phyloP scores from a whole-genome alignment of 2,329 filamentous ascomycete genomes.

The Alternaria longipes region DNA sequence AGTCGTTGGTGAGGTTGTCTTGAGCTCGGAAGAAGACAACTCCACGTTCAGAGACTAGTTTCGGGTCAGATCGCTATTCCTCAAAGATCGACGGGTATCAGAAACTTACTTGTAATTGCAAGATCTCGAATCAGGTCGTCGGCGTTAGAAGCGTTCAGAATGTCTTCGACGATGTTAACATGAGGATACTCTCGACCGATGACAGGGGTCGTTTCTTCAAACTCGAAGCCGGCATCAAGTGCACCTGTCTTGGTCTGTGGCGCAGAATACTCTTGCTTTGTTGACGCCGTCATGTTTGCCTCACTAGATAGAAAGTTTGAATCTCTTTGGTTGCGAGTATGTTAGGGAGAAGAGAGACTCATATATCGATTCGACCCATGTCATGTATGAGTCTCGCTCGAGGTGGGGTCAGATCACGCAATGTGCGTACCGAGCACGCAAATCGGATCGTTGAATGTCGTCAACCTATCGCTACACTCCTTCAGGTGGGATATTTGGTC shows the following conservation, averaged over 20 bases:
- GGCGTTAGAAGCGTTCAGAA: conserved; percentile 68
- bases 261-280: conserved; percentile 1
- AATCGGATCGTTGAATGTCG: neutral
- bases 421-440: neutral
- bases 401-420: neutral
- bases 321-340: neutral
- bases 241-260: conserved; percentile 23
- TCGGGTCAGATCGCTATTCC: neutral
- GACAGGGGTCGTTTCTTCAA: conserved; percentile 65
- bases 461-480: neutral
- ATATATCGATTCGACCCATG: neutral
- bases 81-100: neutral
- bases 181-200: conserved; percentile 71
- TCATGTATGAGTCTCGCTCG: neutral
- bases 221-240: conserved; percentile 24
- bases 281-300: neutral
- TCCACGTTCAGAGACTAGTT: neutral
- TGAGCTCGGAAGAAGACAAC: conserved; percentile 1
- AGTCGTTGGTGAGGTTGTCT: neutral
- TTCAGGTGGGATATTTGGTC: neutral
- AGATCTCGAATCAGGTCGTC: conserved; percentile 72
- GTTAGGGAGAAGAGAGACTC: neutral
- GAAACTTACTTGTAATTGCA: conserved; percentile 52
- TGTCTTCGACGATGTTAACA: conserved; percentile 65
- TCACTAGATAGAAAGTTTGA: neutral